These are phyloP conservation scores for Pugionium dolabratum DNA, from an alignment of 345 rosid species.

Conservation along the genomic window DNA sequence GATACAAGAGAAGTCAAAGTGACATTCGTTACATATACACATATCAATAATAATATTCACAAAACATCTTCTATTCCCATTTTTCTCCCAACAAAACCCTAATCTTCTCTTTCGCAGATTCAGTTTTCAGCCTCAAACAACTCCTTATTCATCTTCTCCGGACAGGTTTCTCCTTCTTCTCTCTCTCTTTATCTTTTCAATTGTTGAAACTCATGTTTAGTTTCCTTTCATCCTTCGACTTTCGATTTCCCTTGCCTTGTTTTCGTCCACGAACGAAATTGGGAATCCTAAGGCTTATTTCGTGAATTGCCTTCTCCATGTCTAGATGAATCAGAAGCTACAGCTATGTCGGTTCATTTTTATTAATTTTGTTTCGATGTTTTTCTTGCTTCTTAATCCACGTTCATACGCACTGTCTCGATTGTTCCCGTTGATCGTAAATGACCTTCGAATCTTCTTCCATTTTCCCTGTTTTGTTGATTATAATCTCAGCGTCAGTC, in stretches of 20 bases:
- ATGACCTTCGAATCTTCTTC: not conserved
- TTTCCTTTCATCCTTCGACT: not conserved
- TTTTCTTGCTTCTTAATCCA: not conserved
- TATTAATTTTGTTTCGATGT: not conserved
- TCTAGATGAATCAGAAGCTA: not conserved
- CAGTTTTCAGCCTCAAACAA: too few relatives aligned
- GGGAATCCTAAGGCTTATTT: not conserved
- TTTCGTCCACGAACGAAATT: not conserved
- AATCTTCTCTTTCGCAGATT: not conserved
- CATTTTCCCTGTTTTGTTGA: not conserved
- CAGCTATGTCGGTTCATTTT: not conserved
- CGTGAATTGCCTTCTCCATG: not conserved
- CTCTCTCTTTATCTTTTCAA: not conserved
- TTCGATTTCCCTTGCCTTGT: not conserved
- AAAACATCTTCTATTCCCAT: not conserved
- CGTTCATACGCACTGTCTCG: too few relatives aligned
- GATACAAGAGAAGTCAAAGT: not conserved
- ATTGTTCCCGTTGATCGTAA: not conserved
- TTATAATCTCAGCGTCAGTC: too few relatives aligned
- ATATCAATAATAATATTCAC: constrained; percentile 2
- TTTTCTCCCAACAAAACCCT: constrained; percentile 30
- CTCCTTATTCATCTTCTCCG: not conserved
- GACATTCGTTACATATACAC: constrained; percentile 24
- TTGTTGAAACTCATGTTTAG: not conserved
- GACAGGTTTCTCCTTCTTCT: not conserved